Evolutionary conservation across 2,329 filamentous ascomycete genomes (phyloP).

Genomic region (Talaromyces marneffei): DNA sequence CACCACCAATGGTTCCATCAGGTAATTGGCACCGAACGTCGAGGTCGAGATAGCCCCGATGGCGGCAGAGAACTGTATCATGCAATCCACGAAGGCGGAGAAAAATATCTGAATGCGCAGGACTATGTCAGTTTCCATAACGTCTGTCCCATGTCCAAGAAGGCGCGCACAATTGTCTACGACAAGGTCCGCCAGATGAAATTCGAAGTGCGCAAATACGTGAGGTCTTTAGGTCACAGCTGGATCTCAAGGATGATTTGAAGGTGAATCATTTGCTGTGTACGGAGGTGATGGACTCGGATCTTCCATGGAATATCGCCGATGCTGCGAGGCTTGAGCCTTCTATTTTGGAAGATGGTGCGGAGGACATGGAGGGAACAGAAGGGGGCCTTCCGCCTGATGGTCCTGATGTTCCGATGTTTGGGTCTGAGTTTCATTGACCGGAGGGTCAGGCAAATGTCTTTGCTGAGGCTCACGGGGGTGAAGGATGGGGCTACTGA

Average conservation of each 20-base stretch:
- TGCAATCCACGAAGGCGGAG: slow-evolving; percentile 34
- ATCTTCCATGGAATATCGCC: slow-evolving; percentile 36
- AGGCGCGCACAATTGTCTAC: slow-evolving; percentile 24
- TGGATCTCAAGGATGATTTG: slow-evolving; percentile 31
- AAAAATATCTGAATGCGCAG: slow-evolving; percentile 39
- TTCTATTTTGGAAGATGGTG: slow-evolving; percentile 13
- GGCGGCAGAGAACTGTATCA: slow-evolving; percentile 45
- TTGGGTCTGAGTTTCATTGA: background rate
- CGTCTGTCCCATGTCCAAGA: slow-evolving; percentile 25
- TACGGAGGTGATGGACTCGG: slow-evolving; percentile 32
- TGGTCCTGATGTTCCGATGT: background rate
- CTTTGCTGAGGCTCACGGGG: background rate
- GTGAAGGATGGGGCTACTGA: background rate
- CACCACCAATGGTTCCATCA: slow-evolving; percentile 46
- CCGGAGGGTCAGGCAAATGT: background rate
- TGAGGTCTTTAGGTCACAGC: slow-evolving; percentile 32
- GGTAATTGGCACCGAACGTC: slow-evolving; percentile 31
- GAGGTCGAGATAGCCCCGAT: slow-evolving; percentile 36
- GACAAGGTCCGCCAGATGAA: slow-evolving; percentile 33
- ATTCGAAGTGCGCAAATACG: slow-evolving; percentile 31
- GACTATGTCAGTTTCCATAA: slow-evolving; percentile 23
- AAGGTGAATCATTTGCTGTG: slow-evolving; percentile 42
- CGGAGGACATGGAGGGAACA: background rate
- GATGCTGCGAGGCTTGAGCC: slow-evolving; percentile 13
- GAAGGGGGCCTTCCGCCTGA: slow-evolving; percentile 6